Evolutionary conservation across 2,329 filamentous ascomycete genomes (phyloP).

Genomic region (Rhexocercosporidium sp.): DNA sequence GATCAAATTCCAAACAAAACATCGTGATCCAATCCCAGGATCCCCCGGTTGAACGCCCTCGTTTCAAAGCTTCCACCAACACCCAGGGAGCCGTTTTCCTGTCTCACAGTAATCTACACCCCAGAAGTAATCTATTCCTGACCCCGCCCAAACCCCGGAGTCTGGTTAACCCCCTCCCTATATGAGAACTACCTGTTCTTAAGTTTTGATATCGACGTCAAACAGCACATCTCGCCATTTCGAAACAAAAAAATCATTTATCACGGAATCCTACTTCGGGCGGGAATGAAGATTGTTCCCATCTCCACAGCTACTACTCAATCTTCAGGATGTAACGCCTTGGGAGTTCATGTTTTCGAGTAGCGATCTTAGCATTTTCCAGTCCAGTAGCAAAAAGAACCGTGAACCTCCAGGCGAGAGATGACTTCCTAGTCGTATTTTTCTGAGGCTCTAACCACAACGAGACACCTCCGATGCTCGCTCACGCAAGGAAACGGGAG

Average conservation of each 20-base stretch:
- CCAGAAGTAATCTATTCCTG: conserved; percentile 13
- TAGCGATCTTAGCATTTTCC: not conserved
- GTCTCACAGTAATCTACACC: conserved; percentile 9
- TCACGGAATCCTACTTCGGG: not conserved
- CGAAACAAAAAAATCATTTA: not conserved
- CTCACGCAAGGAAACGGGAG: not conserved
- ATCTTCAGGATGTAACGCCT: not conserved
- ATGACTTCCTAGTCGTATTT: not conserved
- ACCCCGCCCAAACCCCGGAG: conserved; percentile 7
- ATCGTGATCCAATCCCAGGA: not conserved
- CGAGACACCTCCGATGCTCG: not conserved
- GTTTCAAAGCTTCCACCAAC: conserved; percentile 5
- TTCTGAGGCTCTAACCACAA: not conserved
- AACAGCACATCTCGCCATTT: not conserved
- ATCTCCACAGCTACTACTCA: not conserved
- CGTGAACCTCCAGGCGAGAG: not conserved
- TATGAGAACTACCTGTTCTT: not conserved
- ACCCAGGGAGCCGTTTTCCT: not conserved
- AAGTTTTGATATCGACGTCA: not conserved
- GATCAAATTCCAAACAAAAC: not conserved
- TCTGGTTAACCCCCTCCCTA: conserved; percentile 4
- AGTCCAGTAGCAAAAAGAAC: not conserved
- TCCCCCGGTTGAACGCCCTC: not conserved
- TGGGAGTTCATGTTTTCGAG: not conserved
- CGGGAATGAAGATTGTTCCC: not conserved